phyloP scores from a whole-genome alignment of 768 basidiomycete genomes.

The Pleurotus pulmonarius region DNA sequence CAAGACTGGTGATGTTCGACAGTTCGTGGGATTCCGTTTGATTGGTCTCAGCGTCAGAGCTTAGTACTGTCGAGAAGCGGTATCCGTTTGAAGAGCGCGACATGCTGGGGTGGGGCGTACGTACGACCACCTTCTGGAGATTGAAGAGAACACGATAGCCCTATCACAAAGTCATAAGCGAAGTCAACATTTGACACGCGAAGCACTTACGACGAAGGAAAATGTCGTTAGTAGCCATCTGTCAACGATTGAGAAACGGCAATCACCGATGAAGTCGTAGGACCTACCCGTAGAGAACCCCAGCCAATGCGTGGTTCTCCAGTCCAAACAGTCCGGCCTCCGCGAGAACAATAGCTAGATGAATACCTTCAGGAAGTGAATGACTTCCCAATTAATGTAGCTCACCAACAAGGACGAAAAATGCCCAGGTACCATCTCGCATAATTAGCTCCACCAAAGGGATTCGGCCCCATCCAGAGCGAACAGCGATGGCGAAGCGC shows the following conservation, averaged over 20 bases:
- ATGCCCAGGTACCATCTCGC: conserved; percentile 33
- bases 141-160: conserved; percentile 35
- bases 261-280: neutral
- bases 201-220: conserved; percentile 26
- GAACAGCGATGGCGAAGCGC: conserved; percentile 12
- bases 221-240: conserved; percentile 32
- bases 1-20: neutral
- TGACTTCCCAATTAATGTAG: neutral
- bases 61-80: conserved; percentile 16
- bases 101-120: conserved; percentile 17
- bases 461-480: conserved; percentile 26
- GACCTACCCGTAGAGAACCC: conserved; percentile 27
- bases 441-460: conserved; percentile 32
- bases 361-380: neutral
- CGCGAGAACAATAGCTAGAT: conserved; percentile 12
- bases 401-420: conserved; percentile 29
- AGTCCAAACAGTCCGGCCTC: conserved; percentile 22
- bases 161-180: conserved; percentile 12
- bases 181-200: neutral
- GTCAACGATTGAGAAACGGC: neutral
- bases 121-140: conserved; percentile 10
- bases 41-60: conserved; percentile 4
- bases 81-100: conserved; percentile 14
- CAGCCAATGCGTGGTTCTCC: conserved; percentile 21
- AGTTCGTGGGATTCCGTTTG: conserved; percentile 21